Evolutionary conservation across 2,329 filamentous ascomycete species (phyloP).

Genomic region (Aureobasidium sp.): DNA sequence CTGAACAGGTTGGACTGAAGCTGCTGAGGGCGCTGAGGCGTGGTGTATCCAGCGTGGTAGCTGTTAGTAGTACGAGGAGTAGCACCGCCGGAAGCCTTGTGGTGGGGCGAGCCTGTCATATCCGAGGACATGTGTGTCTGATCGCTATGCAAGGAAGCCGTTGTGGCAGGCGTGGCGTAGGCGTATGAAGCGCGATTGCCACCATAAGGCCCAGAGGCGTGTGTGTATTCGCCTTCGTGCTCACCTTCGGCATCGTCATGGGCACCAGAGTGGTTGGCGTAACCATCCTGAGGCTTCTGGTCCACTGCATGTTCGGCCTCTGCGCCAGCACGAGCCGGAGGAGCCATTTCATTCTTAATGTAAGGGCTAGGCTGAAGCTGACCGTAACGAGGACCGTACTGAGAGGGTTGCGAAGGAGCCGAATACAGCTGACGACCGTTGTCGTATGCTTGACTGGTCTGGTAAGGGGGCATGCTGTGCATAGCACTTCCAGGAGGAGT

Average conservation of each 20-base stretch:
- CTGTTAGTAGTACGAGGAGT: constrained; percentile 72
- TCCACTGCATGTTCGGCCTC: constrained; percentile 55
- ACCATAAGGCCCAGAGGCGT: constrained; percentile 64
- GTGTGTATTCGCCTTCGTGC: constrained; percentile 69
- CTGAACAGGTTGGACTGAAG: constrained; percentile 73
- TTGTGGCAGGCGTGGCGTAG: constrained; percentile 39
- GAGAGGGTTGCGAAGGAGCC: constrained; percentile 52
- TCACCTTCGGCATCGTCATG: constrained; percentile 25
- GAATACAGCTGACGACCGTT: constrained; percentile 71
- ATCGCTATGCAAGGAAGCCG: constrained; percentile 56
- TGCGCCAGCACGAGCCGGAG: constrained; percentile 56
- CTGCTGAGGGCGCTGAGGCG: constrained; percentile 60
- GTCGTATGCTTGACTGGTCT: constrained; percentile 63
- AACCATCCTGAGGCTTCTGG: constrained; percentile 53
- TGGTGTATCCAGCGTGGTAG: constrained; percentile 65
- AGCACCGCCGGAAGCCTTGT: constrained; percentile 71
- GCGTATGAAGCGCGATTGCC: constrained; percentile 65
- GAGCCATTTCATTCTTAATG: constrained; percentile 81
- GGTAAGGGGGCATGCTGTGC: constrained; percentile 72
- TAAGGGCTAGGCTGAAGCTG: constrained; percentile 51
- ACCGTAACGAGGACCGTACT: constrained; percentile 61
- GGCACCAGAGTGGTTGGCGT: constrained; percentile 35
- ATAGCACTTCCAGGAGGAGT: constrained; percentile 68
- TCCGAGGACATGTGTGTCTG: constrained; percentile 71
- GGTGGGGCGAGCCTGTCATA: constrained; percentile 74